These are phyloP conservation scores for Mollisia scopiformis DNA, from an alignment of 2,329 filamentous ascomycete genomes.

Conservation along the genomic window DNA sequence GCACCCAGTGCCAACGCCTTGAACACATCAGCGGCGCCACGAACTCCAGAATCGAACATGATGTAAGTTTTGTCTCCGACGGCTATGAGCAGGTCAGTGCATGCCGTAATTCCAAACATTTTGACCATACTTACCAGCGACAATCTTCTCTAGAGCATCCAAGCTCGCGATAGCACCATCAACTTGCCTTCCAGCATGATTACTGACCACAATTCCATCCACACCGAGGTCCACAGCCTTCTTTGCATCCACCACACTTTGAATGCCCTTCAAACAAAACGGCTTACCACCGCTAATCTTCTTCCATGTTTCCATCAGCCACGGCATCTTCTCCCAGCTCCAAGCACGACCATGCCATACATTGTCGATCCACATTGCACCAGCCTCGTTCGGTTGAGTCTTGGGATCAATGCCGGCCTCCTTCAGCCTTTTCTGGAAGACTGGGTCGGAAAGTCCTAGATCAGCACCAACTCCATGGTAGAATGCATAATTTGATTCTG, in stretches of 20 bases:
- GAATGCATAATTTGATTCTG: conserved; percentile 62
- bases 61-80: conserved; percentile 24
- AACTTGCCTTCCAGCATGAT: conserved; percentile 57
- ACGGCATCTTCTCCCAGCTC: conserved; percentile 65
- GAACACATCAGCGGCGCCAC: conserved; percentile 58
- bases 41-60: conserved; percentile 58
- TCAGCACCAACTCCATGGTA: conserved; percentile 63
- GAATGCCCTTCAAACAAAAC: conserved; percentile 66
- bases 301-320: conserved; percentile 63
- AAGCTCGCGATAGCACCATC: conserved; percentile 54
- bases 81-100: conserved; percentile 9
- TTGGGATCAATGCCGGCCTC: conserved; percentile 56
- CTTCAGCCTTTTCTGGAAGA: conserved; percentile 56
- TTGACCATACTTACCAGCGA: conserved; percentile 41
- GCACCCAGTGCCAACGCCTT: conserved; percentile 65
- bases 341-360: conserved; percentile 67
- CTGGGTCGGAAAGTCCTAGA: conserved; percentile 59
- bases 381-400: conserved; percentile 54
- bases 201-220: conserved; percentile 64
- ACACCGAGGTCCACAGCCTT: conserved; percentile 59
- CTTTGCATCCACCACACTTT: conserved; percentile 59
- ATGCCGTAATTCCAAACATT: not conserved
- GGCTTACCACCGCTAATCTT: conserved; percentile 58
- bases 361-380: conserved; percentile 63
- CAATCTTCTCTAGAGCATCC: conserved; percentile 63